These are phyloP conservation scores for Epithele typhae DNA, from an alignment of 768 basidiomycete genomes.

Conservation along the genomic window DNA sequence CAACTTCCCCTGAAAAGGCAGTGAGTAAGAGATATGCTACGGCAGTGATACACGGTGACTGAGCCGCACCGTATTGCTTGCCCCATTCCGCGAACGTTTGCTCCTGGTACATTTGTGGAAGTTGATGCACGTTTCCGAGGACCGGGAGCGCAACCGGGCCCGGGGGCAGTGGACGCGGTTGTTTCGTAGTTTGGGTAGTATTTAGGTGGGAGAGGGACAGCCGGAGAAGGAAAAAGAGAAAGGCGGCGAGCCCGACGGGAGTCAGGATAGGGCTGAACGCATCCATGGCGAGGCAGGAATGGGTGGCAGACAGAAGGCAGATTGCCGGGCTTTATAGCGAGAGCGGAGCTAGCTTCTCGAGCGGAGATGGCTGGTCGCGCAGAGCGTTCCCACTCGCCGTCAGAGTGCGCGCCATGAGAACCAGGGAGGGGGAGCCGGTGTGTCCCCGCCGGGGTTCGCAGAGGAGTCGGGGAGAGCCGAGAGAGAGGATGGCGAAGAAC, in stretches of 20 bases:
- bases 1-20: conserved; percentile 26
- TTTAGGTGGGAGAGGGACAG: conserved; percentile 1
- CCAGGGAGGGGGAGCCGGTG: too few relatives aligned
- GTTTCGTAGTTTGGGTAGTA: not conserved
- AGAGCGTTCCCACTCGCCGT: too few relatives aligned
- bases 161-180: conserved; percentile 18
- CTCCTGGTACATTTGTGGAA: conserved; percentile 22
- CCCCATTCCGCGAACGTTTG: conserved; percentile 25
- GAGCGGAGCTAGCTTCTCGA: too few relatives aligned
- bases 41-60: not conserved
- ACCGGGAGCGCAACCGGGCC: conserved; percentile 26
- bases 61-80: conserved; percentile 23
- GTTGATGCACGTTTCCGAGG: conserved; percentile 28
- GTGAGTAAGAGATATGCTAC: conserved; percentile 4
- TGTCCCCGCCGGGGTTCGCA: too few relatives aligned
- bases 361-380: too few relatives aligned
- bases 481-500: too few relatives aligned
- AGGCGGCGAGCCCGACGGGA: conserved; percentile 8
- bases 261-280: not conserved
- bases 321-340: too few relatives aligned
- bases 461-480: too few relatives aligned
- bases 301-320: too few relatives aligned
- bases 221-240: conserved; percentile 14
- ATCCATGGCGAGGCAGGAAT: not conserved
- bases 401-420: too few relatives aligned